These are phyloP conservation scores for Salix arbutifolia DNA, from an alignment of 345 rosid species.

Conservation along the genomic window DNA sequence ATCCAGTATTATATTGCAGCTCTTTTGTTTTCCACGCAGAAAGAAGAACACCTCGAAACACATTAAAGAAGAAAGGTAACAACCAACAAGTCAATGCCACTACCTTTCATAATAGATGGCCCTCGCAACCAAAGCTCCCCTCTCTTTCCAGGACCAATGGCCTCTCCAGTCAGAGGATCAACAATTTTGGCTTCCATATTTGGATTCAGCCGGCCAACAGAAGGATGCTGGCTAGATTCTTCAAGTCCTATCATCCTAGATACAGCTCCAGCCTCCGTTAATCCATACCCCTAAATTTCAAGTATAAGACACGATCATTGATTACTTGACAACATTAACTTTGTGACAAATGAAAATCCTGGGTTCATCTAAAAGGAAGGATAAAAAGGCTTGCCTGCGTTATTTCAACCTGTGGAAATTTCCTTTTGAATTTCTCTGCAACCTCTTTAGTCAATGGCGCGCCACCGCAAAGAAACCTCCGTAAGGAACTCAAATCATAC, in stretches of 20 bases:
- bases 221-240: slow-evolving; percentile 44
- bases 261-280: slow-evolving; percentile 79
- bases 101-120: slow-evolving; percentile 76
- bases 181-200: slow-evolving; percentile 74
- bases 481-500: slow-evolving; percentile 64
- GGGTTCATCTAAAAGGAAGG: too few relatives aligned
- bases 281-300: slow-evolving; percentile 73
- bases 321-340: background rate
- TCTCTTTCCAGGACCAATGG: slow-evolving; percentile 61
- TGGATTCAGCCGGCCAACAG: slow-evolving; percentile 62
- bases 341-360: too few relatives aligned
- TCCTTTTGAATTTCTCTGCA: slow-evolving; percentile 52
- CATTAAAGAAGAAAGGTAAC: background rate
- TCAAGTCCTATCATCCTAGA: slow-evolving; percentile 44
- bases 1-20: too few relatives aligned
- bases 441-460: slow-evolving; percentile 79
- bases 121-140: slow-evolving; percentile 93
- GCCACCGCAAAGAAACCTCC: slow-evolving; percentile 56
- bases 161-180: slow-evolving; percentile 63
- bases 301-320: background rate
- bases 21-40: too few relatives aligned
- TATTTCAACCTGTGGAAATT: slow-evolving; percentile 63
- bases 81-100: background rate
- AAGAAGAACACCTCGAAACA: too few relatives aligned
- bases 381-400: slow-evolving; percentile 38